phyloP scores from a whole-genome alignment of 768 basidiomycete genomes.

The Lactifluus rugatus region DNA sequence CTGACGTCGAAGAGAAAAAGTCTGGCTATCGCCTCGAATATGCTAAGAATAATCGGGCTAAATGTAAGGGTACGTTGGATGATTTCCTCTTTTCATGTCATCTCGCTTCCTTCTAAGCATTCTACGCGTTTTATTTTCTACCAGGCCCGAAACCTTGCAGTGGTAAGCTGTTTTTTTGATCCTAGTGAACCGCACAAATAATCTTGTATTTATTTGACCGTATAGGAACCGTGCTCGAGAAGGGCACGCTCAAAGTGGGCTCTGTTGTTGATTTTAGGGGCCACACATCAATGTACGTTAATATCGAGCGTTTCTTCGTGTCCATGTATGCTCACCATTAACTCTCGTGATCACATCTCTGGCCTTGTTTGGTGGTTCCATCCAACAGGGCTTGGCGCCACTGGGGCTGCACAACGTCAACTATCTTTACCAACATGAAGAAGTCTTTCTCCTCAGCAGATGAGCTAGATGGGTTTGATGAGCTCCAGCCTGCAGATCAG shows the following conservation, averaged over 20 bases:
- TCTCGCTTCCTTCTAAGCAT: constrained; percentile 22
- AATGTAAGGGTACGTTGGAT: constrained; percentile 61
- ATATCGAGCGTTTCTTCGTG: not conserved
- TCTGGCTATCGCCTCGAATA: constrained; percentile 74
- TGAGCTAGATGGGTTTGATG: constrained; percentile 83
- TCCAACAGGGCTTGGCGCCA: constrained; percentile 69
- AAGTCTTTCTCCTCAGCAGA: constrained; percentile 42
- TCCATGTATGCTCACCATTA: not conserved
- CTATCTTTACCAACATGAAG: constrained; percentile 66
- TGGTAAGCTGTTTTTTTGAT: constrained; percentile 34
- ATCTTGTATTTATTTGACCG: constrained; percentile 19
- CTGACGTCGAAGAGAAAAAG: constrained; percentile 36
- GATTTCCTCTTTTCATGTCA: constrained; percentile 21
- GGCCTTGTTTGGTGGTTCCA: not conserved
- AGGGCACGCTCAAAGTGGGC: constrained; percentile 67
- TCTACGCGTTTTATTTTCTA: constrained; percentile 19
- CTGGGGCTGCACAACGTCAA: constrained; percentile 77
- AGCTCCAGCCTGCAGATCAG: constrained; percentile 59
- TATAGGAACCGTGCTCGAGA: constrained; percentile 58
- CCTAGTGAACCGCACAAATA: constrained; percentile 5
- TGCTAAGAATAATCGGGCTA: constrained; percentile 53
- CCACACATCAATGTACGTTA: constrained; percentile 50
- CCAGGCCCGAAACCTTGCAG: constrained; percentile 68
- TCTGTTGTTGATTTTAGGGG: constrained; percentile 67
- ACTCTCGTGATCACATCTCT: not conserved